Base-by-base conservation (phyloP, 2,329 filamentous ascomycete genomes). In the Parasarocladium wereldwijsianum region DNA sequence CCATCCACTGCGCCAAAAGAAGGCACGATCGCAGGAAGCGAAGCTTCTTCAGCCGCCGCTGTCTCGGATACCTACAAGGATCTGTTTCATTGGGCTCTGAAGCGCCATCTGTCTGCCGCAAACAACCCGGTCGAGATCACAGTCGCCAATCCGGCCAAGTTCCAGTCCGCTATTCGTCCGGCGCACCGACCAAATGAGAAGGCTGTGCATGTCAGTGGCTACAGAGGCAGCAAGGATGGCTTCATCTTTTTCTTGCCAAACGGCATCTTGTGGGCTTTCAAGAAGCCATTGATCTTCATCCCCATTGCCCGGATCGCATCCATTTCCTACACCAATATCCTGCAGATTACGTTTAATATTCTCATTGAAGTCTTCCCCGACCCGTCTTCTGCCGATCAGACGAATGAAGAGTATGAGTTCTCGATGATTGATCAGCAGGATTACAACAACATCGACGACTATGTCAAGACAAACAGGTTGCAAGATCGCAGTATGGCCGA, bases 401-500 rank as follows among this genome's bases (percentile, higher is more conserved):
- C 46, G 9, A 67, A 58, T 2, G 66, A 75, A 36, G 74, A 79
- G 42, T 52, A 76, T 14, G 74, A 79, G 44, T 79, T 79, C 38
- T 60, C 60, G 21, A 79, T 79, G 75, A 47, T 80, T 12, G 75
- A 80, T 40, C 74, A 80, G 49, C 70, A 72, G 38, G 72, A 80
- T 43, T 78, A 75, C 36, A 56, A 52, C 4, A 67, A 64, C 14
- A 78, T 80, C 36, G 70, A 76, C 40, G 62, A 67, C 37, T 80
- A 75, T 41, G 60, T 79, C 26, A 63, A 65, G 41, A 60, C 60
- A 8, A 66, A 78, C 39, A 59, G 65, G 0, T 57, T 80, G 16
- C 69, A 76, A 36, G 73, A 80, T 42, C 58, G 70, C 35, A 78
- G 74, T 43, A 72, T 80, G 70, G 74, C 73, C 0, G 74, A 79